phyloP scores from a whole-genome alignment of 176 grass and related monocot species.

The Musa schizocarpa region DNA sequence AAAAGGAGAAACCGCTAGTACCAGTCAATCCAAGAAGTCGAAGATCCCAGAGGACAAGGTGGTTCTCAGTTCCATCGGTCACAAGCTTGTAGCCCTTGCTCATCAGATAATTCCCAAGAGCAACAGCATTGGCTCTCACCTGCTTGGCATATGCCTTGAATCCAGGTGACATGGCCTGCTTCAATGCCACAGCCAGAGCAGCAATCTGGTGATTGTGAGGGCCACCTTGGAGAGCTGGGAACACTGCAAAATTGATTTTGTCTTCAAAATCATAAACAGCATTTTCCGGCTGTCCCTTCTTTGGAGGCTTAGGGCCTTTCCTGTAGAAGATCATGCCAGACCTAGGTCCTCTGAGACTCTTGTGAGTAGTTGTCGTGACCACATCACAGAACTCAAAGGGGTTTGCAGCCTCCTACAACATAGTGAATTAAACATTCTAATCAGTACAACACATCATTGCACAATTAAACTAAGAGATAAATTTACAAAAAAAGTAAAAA shows the following conservation, averaged over 20 bases:
- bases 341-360: slow-evolving; percentile 8
- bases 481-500: background rate
- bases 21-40: slow-evolving; percentile 94
- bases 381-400: slow-evolving; percentile 14
- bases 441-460: background rate
- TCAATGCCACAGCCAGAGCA: slow-evolving; percentile 12
- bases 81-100: slow-evolving; percentile 98
- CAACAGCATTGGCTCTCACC: slow-evolving; percentile 8
- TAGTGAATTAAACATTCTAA: background rate
- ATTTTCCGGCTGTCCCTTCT: slow-evolving; percentile 3
- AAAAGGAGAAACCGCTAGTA: slow-evolving; percentile 21
- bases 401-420: slow-evolving; percentile 2
- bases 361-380: slow-evolving; percentile 1
- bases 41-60: slow-evolving; percentile 98
- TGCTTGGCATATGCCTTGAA: slow-evolving; percentile 8
- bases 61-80: slow-evolving; percentile 95
- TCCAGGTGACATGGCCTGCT: background rate
- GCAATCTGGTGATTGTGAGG: slow-evolving; percentile 15
- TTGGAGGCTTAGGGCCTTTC: slow-evolving; percentile 13
- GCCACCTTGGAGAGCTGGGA: slow-evolving; percentile 12
- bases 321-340: slow-evolving; percentile 13
- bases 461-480: background rate
- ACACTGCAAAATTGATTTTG: slow-evolving; percentile 14
- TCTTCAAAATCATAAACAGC: slow-evolving; percentile 14
- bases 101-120: slow-evolving; percentile 4